Percentiles rank a stretch among this genome's conserved stretches.
Evolutionary conservation across 805 yeast species (phyloP).

Genomic region (Ogataea haglerorum): DNA sequence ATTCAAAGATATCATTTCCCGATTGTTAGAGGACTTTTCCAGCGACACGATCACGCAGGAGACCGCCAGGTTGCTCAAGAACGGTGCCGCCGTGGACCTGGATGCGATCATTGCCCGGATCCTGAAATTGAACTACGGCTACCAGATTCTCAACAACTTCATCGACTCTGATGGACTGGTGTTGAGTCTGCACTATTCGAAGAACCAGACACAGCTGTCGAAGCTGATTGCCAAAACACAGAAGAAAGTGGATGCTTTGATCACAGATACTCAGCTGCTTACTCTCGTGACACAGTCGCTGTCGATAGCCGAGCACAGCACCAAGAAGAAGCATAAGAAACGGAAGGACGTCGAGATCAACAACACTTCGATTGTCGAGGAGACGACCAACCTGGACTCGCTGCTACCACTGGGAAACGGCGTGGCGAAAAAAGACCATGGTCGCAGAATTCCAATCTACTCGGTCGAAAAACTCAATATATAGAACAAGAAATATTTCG

Average conservation of each 20-base stretch:
- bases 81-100: slow-evolving; percentile 32
- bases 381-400: slow-evolving; percentile 23
- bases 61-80: slow-evolving; percentile 37
- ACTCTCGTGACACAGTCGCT: slow-evolving; percentile 46
- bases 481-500: slow-evolving; percentile 13
- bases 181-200: slow-evolving; percentile 56
- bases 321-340: slow-evolving; percentile 18
- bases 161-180: slow-evolving; percentile 69
- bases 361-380: slow-evolving; percentile 26
- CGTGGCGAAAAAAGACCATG: slow-evolving; percentile 30
- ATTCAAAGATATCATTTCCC: slow-evolving; percentile 61
- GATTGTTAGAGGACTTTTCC: slow-evolving; percentile 66
- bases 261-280: slow-evolving; percentile 41
- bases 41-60: slow-evolving; percentile 53
- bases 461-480: slow-evolving; percentile 48
- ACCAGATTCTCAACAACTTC: slow-evolving; percentile 58
- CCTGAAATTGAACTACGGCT: slow-evolving; percentile 47
- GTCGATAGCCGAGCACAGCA: slow-evolving; percentile 20
- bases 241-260: slow-evolving; percentile 33
- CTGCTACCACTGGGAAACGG: slow-evolving; percentile 24
- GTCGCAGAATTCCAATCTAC: slow-evolving; percentile 50
- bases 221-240: slow-evolving; percentile 48
- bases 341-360: slow-evolving; percentile 32
- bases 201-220: slow-evolving; percentile 42
- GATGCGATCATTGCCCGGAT: slow-evolving; percentile 46